Base-by-base conservation (phyloP, 495 filamentous ascomycete species). In the Hypoxylon cercidicola region DNA sequence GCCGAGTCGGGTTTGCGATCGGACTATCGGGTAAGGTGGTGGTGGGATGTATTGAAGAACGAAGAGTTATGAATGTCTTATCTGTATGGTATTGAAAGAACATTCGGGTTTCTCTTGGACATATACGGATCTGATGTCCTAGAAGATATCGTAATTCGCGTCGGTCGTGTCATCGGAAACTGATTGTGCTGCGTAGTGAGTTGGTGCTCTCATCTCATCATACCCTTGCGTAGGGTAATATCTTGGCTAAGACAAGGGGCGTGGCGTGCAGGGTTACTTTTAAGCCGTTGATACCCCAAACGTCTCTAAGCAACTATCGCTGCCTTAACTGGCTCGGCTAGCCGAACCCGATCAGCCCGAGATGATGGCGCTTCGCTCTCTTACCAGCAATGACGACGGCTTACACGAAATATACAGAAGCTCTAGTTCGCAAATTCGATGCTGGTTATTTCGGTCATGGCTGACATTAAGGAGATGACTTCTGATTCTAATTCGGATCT, bases 201-300 rank as follows among this genome's bases (percentile, higher is more conserved):
- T 48, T 57, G 12, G 51, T 60, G 55, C n/a, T 57, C 25, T 51
- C 19, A 15, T 15, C 39, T n/a, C 19, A 13, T 55, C 40, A n/a
- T 40, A 46, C 18, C 63, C 56, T 48, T 60, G 40, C 28, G 30
- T 46, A 51, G 45, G 32, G 28, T 35, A 41, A 41, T 46, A 49
- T 62, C 64, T 62, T 55, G 58, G 59, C 59, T 49, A 47, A 11
- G 46, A 41, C 54, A 34, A 66, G 60, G 43, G 46, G 49, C 49
- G 59, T 59, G 50, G 55, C 46, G 44, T 62, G 59, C 55, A 62
- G 60, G 65, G 54, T 68, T 59, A 19, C 54, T 51, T 62, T 64
- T 66, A 63, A 68, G 65, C 65, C 65, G 65, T 63, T 35, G 51
- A 60, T 68, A 68, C 55, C 65, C 65, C 65, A 68, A 63, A 50